Evolutionary conservation across 1,284 basidiomycete species (phyloP).

Genomic region (Coriolopsis trogii): DNA sequence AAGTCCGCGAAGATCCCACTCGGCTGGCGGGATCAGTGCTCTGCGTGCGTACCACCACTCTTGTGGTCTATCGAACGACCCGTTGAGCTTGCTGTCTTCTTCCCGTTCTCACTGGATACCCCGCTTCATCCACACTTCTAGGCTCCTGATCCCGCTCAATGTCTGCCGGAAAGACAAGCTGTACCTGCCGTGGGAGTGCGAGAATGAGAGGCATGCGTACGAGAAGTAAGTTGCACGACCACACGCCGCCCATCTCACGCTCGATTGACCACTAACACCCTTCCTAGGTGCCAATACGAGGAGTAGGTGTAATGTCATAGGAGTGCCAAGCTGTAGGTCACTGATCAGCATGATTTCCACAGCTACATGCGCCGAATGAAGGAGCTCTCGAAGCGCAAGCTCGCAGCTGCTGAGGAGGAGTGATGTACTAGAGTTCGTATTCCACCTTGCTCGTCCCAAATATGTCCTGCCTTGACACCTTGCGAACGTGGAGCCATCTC

Average conservation of each 20-base stretch:
- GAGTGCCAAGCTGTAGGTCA: background rate
- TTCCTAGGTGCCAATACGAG: slow-evolving; percentile 82
- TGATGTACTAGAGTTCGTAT: slow-evolving; percentile 16
- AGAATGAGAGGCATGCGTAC: slow-evolving; percentile 76
- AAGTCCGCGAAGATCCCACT: slow-evolving; percentile 79
- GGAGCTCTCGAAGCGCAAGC: slow-evolving; percentile 72
- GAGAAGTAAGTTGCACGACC: slow-evolving; percentile 60
- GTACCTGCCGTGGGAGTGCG: slow-evolving; percentile 85
- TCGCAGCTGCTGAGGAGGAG: slow-evolving; percentile 58
- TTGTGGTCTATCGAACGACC: background rate
- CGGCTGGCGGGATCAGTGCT: slow-evolving; percentile 90
- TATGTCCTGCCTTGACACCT: background rate
- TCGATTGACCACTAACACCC: slow-evolving; percentile 2
- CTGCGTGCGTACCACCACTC: slow-evolving; percentile 65
- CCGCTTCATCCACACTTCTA: slow-evolving; percentile 35
- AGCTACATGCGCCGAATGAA: slow-evolving; percentile 89
- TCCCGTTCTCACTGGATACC: background rate
- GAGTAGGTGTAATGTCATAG: slow-evolving; percentile 62
- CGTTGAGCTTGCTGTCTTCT: background rate
- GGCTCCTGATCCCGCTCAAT: slow-evolving; percentile 86
- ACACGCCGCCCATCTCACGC: background rate
- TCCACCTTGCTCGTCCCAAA: background rate
- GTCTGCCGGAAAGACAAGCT: slow-evolving; percentile 73
- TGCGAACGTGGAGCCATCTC: background rate
- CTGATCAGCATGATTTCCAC: slow-evolving; percentile 7